phyloP scores from a whole-genome alignment of 176 grass and related monocot genomes.

The Pharus latifolius region DNA sequence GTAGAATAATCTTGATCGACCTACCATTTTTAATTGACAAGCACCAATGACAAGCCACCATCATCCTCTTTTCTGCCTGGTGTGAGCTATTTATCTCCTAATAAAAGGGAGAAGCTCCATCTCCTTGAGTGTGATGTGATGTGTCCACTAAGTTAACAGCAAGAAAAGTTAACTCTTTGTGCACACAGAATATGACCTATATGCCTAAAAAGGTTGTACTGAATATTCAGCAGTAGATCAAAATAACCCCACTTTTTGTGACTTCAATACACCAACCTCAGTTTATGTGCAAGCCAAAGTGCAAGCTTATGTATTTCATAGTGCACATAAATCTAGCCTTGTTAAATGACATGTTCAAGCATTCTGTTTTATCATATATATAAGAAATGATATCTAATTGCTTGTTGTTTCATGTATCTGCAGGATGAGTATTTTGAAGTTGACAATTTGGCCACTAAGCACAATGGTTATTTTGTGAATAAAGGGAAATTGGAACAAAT shows the following conservation, averaged over 20 bases:
- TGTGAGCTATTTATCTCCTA: background rate
- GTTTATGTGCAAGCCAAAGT: background rate
- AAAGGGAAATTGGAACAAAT: constrained; percentile 76
- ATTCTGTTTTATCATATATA: constrained; percentile 1
- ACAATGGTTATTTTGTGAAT: constrained; percentile 79
- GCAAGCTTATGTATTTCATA: background rate
- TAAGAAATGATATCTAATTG: constrained; percentile 14
- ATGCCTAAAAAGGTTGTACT: background rate
- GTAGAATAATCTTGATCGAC: background rate
- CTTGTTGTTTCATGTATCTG: constrained; percentile 23
- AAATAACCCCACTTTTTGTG: background rate
- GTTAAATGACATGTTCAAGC: background rate
- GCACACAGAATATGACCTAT: background rate
- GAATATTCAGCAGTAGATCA: background rate
- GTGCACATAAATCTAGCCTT: background rate
- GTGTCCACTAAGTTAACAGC: background rate
- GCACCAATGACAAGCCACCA: too few relatives aligned
- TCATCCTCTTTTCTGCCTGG: background rate
- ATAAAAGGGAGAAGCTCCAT: background rate
- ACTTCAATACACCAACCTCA: background rate
- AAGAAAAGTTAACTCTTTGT: constrained; percentile 4
- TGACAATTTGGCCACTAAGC: constrained; percentile 77
- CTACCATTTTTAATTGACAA: background rate
- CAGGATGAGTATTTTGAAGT: constrained; percentile 90
- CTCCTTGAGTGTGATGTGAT: background rate